Evolutionary conservation across 139 green algal genomes (phyloP).

Genomic region (Closterium sp.): DNA sequence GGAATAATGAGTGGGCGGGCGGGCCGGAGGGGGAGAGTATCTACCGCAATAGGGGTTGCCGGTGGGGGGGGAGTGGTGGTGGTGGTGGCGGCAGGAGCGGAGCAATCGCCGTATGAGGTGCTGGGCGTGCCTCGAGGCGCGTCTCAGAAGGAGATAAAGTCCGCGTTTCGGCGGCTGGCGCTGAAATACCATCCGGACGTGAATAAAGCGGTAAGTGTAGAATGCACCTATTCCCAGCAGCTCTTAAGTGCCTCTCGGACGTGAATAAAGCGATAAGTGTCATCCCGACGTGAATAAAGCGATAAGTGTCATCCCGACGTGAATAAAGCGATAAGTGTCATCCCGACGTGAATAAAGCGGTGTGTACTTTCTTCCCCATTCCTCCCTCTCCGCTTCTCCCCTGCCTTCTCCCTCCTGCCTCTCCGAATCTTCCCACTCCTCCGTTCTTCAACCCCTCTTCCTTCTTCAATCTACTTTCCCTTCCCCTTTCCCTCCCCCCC

Average conservation of each 20-base stretch:
- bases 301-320: not conserved
- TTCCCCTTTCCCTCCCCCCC: not conserved
- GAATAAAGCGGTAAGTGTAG: slow-evolving; percentile 75
- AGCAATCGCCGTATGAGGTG: slow-evolving; percentile 30
- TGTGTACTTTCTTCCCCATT: not conserved
- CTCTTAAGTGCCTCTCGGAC: not conserved
- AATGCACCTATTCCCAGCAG: slow-evolving; percentile 54
- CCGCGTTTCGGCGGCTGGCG: slow-evolving; percentile 87
- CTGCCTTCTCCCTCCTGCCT: not conserved
- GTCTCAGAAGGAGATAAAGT: slow-evolving; percentile 88
- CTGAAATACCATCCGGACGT: slow-evolving; percentile 93
- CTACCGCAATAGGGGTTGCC: not conserved
- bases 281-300: not conserved
- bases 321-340: not conserved
- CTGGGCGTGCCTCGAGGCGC: slow-evolving; percentile 21
- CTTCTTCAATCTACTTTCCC: too few relatives aligned
- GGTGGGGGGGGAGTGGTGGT: not conserved
- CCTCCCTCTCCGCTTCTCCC: not conserved
- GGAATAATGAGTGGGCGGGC: not conserved
- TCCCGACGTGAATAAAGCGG: not conserved
- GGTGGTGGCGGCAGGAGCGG: not conserved
- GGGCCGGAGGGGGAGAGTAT: not conserved
- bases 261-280: not conserved
- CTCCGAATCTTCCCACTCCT: not conserved
- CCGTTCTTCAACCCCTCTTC: not conserved